Evolutionary conservation across 176 grass and related monocot species (phyloP).

Genomic region (Rhynchospora breviuscula): DNA sequence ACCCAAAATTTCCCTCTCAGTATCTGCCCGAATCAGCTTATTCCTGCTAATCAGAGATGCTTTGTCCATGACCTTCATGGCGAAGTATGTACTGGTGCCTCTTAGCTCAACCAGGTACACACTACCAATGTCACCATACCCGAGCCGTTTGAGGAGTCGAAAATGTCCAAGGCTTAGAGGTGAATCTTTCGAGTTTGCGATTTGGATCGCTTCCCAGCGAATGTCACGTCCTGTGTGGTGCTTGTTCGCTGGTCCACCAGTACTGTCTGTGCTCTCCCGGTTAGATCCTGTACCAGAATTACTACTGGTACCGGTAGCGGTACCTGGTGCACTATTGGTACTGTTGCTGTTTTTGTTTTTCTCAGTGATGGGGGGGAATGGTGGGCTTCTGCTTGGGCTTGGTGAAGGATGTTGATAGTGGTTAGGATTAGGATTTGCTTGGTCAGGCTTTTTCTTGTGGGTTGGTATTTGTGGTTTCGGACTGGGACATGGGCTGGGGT

Average conservation of each 20-base stretch:
- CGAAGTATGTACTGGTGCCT: conserved; percentile 41
- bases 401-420: neutral
- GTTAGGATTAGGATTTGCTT: conserved; percentile 15
- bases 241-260: conserved; percentile 27
- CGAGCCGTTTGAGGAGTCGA: conserved; percentile 51
- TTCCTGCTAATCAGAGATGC: conserved; percentile 54
- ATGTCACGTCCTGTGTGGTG: conserved; percentile 53
- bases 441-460: conserved; percentile 28
- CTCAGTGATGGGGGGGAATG: neutral
- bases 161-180: conserved; percentile 50
- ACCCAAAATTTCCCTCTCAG: conserved; percentile 54
- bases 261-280: neutral
- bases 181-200: conserved; percentile 29
- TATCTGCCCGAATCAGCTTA: conserved; percentile 49
- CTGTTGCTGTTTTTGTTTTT: conserved; percentile 10
- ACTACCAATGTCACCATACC: conserved; percentile 55
- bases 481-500: conserved; percentile 19
- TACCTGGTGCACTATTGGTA: neutral
- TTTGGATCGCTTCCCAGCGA: conserved; percentile 47
- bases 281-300: neutral
- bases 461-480: conserved; percentile 31
- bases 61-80: conserved; percentile 79
- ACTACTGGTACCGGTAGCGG: neutral
- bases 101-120: conserved; percentile 57
- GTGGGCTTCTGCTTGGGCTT: neutral